A percentile compares a stretch with the other conserved stretches of the same genome.
phyloP scores from a whole-genome alignment of 1,284 basidiomycete genomes.

The Agroathelia rolfsii region DNA sequence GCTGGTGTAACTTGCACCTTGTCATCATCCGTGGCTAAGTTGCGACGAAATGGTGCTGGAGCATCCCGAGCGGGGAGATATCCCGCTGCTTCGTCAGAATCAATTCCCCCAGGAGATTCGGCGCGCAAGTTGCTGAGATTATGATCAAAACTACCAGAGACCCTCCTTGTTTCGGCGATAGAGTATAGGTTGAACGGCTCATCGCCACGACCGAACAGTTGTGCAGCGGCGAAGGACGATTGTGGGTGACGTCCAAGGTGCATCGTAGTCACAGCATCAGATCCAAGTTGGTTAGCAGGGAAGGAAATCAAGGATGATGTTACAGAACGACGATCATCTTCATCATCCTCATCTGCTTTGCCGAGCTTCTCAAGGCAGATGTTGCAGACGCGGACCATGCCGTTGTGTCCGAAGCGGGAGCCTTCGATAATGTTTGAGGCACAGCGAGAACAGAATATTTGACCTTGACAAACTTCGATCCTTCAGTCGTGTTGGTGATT shows the following conservation, averaged over 20 bases:
- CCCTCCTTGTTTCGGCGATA: conserved; percentile 61
- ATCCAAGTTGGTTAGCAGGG: conserved; percentile 52
- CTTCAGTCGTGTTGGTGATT: conserved; percentile 7
- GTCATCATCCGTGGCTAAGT: conserved; percentile 72
- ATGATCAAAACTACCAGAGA: conserved; percentile 44
- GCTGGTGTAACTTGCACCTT: conserved; percentile 41
- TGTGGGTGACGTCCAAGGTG: conserved; percentile 51
- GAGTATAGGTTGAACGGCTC: conserved; percentile 73
- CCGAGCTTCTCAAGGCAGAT: conserved; percentile 87
- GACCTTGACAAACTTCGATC: conserved; percentile 41
- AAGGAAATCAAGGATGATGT: conserved; percentile 55
- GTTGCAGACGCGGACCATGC: conserved; percentile 90
- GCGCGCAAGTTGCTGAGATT: conserved; percentile 42
- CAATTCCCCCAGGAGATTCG: too few species aligned
- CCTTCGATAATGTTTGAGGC: conserved; percentile 98
- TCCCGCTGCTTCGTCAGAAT: too few species aligned
- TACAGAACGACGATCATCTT: conserved; percentile 73
- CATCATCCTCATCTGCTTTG: conserved; percentile 68
- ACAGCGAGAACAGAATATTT: conserved; percentile 88
- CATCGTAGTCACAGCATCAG: conserved; percentile 35
- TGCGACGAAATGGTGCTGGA: conserved; percentile 76
- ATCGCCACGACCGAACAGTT: conserved; percentile 67
- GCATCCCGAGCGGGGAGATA: conserved; percentile 42
- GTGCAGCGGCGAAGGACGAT: conserved; percentile 83
- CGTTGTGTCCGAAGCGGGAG: conserved; percentile 86